Evolutionary conservation across 257 asterid genomes (phyloP), one percentile per base, ranked within the genome.

Genomic region (Gentiana straminea): DNA sequence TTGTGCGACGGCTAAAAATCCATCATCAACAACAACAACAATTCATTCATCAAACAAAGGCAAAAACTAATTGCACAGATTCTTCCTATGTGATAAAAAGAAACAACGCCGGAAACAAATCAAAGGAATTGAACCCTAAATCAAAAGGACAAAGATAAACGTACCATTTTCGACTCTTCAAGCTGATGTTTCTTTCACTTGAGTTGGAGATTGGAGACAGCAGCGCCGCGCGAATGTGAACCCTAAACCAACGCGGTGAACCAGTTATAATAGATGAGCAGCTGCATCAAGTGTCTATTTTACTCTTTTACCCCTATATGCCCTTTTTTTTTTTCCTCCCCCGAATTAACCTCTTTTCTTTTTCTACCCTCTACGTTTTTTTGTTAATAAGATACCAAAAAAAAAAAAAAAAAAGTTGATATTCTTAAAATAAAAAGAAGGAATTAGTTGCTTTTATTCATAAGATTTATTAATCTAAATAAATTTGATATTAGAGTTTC

Each of bases 161-260:
- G 8, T 41, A 73, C 78, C 74, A 64, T 73, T 47, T 60, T 73
- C 65, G 66, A 53, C 64, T 56, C 57, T 55, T 51, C 45, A 35
- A 24, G 35, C 2, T 52, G 58, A 4, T 8, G 32, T 43, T n/a
- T 41, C 11, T 57, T 61, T 32, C 57, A 37, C 38, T 2, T 24
- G 13, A 37, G 37, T n/a, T 59, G 49, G 35, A 10, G 46, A 4
- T 33, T 59, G 49, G 35, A 10, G 46, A 4, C 2, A 41, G 46
- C 46, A 41, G 46, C 8, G 50, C 67, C 60, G 60, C 70, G 47
- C 59, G 24, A 47, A 36, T 12, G 13, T 13, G 49, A 53, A 59
- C 70, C 66, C 60, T 59, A 24, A 15, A 15, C 13, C 13, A 24
- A 33, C n/a, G 44, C 7, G 5, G 35, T 5, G 4, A 47, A 33